Conservation (phyloP, 23 red algal species). For the Gracilariopsis chorda region DNA sequence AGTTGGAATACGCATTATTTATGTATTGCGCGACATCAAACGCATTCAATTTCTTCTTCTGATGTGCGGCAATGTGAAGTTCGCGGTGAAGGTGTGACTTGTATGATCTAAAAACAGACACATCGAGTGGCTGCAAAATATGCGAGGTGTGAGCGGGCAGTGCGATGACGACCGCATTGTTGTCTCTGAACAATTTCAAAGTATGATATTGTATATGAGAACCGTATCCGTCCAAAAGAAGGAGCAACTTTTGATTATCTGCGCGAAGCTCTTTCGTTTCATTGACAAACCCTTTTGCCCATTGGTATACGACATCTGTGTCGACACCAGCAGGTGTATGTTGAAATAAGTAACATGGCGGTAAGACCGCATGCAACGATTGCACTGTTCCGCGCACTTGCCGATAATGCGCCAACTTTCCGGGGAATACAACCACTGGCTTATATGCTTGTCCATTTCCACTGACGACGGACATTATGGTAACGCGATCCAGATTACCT, state of each 20-base stretch:
- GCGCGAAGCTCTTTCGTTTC: not conserved
- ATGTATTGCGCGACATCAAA: not conserved
- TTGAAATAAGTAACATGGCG: not conserved
- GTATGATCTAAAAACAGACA: too few species aligned
- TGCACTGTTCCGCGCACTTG: not conserved
- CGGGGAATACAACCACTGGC: too few species aligned
- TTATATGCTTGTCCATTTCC: too few species aligned
- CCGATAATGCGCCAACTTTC: not conserved
- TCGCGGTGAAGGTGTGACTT: too few species aligned
- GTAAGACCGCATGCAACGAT: too few species aligned
- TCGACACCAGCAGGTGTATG: not conserved
- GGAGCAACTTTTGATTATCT: not conserved
- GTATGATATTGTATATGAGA: not conserved
- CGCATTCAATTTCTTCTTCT: not conserved
- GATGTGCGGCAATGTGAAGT: too few species aligned
- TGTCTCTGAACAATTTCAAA: too few species aligned
- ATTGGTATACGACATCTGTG: not conserved
- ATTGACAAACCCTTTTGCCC: too few species aligned
- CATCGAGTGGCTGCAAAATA: not conserved
- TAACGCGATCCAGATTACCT: not conserved
- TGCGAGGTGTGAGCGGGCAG: too few species aligned
- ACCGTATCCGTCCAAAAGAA: constrained; percentile 23
- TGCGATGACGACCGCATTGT: too few species aligned
- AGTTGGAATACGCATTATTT: not conserved
- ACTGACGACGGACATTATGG: not conserved